phyloP scores from a whole-genome alignment of 352 stramenopile species.

The Globisporangium rhizosaccharum region DNA sequence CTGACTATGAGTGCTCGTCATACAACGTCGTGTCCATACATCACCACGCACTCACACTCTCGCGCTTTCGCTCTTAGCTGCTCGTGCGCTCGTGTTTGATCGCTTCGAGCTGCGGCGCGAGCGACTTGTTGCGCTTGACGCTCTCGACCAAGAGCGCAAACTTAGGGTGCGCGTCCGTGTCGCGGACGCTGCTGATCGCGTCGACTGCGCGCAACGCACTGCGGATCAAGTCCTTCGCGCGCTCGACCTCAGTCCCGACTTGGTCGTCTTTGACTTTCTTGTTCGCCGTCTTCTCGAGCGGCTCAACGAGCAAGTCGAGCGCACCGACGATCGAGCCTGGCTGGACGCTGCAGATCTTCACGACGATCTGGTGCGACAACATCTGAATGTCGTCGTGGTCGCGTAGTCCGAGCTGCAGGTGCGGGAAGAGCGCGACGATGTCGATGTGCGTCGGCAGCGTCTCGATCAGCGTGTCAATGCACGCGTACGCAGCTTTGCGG shows the following conservation, averaged over 20 bases:
- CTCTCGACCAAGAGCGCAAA: slow-evolving; percentile 55
- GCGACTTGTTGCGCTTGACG: slow-evolving; percentile 62
- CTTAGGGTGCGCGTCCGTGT: slow-evolving; percentile 71
- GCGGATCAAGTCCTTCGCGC: slow-evolving; percentile 95
- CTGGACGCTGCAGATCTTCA: slow-evolving; percentile 89
- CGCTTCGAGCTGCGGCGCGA: slow-evolving; percentile 52
- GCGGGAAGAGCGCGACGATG: slow-evolving; percentile 89
- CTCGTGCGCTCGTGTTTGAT: slow-evolving; percentile 52
- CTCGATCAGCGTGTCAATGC: slow-evolving; percentile 95
- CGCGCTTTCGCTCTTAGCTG: slow-evolving; percentile 13
- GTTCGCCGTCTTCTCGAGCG: slow-evolving; percentile 94
- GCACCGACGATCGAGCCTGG: slow-evolving; percentile 78
- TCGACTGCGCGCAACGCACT: slow-evolving; percentile 90
- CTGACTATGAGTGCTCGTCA: background rate
- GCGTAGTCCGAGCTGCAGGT: slow-evolving; percentile 88
- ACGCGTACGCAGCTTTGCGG: slow-evolving; percentile 91
- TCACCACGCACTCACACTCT: background rate
- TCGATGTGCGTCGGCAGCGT: slow-evolving; percentile 91
- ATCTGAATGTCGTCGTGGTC: slow-evolving; percentile 97
- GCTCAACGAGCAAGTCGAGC: slow-evolving; percentile 88
- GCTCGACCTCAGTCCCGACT: slow-evolving; percentile 94
- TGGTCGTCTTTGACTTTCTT: slow-evolving; percentile 95
- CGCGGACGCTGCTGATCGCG: slow-evolving; percentile 61
- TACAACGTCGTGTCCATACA: background rate
- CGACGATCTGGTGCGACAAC: slow-evolving; percentile 95